Base-by-base conservation (phyloP, 306 rosid species). In the Carpinus fangiana region DNA sequence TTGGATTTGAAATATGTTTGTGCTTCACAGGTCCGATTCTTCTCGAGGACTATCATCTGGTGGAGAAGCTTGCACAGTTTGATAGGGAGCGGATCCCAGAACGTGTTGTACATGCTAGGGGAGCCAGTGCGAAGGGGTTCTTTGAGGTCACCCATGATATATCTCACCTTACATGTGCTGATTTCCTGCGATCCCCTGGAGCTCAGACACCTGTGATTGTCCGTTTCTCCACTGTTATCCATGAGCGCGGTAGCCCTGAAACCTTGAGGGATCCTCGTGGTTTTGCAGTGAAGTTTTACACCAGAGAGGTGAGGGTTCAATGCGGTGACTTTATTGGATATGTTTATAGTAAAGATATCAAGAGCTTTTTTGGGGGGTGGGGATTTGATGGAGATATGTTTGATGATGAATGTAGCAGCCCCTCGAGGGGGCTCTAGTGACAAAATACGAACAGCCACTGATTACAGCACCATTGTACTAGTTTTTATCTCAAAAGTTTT, bases 81-180 rank as follows among this genome's bases (percentile, higher is more conserved):
- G 97, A 92, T 52, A 83, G 98, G 83, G 98, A 94, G 74, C 73
- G 97, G 52, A 92, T 89, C 75, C 98, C 98, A 56, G 97, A 94
- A 82, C 96, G 97, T 71, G 97, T 94, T 73, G 98, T 94, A 62
- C 98, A 94, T 82, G 98, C 98, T 7, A 92, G 98, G 86, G 97
- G 98, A 79, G 98, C 98, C 38, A 94, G 98, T 88, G 98, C 97
- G 50, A 94, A 94, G 88, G 97, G 98, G n/a, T 94, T 94, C 82
- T 94, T 94, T 81, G 96, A 94, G 90, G 97, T 90, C 82, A 94
- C 98, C 72, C 98, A 94, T 77, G 97, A 92, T 76, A 76, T 94
- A 62, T 67, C 98, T 70, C 83, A 90, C 84, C 97, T 94, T 54
- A 62, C 97, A 8, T 92, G 97, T 82, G 98, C 98, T 3, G 98